Percentiles rank a stretch among this genome's conserved stretches.
These are phyloP conservation scores for Ganoderma leucocontextum DNA, from an alignment of 1,284 basidiomycete genomes.

Conservation along the genomic window DNA sequence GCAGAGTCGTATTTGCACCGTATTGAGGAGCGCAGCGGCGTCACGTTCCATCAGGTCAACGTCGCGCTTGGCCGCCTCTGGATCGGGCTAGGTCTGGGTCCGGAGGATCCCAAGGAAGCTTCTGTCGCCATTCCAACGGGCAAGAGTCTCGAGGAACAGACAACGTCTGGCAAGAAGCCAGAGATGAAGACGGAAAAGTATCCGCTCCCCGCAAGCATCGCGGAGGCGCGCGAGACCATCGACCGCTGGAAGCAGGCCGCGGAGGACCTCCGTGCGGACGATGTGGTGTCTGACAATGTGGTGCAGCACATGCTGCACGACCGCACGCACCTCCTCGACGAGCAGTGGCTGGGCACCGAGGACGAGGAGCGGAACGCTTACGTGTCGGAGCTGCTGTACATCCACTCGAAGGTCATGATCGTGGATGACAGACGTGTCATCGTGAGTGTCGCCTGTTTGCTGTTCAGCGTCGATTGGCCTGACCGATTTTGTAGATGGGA, in stretches of 20 bases:
- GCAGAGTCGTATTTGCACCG: slow-evolving; percentile 65
- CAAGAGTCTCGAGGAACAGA: slow-evolving; percentile 46
- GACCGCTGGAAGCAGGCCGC: slow-evolving; percentile 73
- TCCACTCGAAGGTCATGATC: slow-evolving; percentile 90
- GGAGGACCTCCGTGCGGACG: slow-evolving; percentile 59
- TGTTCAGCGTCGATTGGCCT: slow-evolving; percentile 8
- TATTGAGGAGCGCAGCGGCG: slow-evolving; percentile 79
- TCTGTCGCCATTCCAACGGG: slow-evolving; percentile 58
- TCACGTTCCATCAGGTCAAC: slow-evolving; percentile 87
- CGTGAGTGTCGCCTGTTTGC: slow-evolving; percentile 51
- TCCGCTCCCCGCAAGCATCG: slow-evolving; percentile 68
- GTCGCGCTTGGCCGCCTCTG: slow-evolving; percentile 88
- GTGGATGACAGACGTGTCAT: slow-evolving; percentile 91
- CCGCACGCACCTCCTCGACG: slow-evolving; percentile 65
- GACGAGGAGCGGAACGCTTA: slow-evolving; percentile 84
- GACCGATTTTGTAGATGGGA: slow-evolving; percentile 65
- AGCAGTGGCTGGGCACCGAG: slow-evolving; percentile 84
- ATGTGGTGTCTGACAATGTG: slow-evolving; percentile 75
- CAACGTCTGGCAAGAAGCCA: slow-evolving; percentile 48
- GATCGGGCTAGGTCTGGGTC: slow-evolving; percentile 63
- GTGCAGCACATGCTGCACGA: slow-evolving; percentile 81
- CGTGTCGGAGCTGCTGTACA: slow-evolving; percentile 84
- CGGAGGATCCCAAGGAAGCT: slow-evolving; percentile 57
- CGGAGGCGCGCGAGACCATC: slow-evolving; percentile 73
- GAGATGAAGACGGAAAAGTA: slow-evolving; percentile 66